Evolutionary conservation across 2,329 filamentous ascomycete species (phyloP).

Genomic region (Calonectria multiphialidica): DNA sequence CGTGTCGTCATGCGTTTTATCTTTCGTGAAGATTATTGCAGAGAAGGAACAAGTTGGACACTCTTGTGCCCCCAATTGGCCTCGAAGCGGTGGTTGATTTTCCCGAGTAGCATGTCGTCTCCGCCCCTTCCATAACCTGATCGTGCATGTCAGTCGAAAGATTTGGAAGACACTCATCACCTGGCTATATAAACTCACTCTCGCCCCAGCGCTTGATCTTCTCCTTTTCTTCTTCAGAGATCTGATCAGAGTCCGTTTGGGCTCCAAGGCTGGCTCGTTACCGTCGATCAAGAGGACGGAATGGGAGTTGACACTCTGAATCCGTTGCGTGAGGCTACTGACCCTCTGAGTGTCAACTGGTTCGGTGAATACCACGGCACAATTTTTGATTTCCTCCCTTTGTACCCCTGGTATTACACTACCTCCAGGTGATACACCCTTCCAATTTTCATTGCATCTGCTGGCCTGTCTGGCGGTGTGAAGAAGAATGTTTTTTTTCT

Average conservation of each 20-base stretch:
- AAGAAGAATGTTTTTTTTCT: slow-evolving; percentile 6
- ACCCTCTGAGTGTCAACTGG: neutral
- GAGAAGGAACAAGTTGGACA: neutral
- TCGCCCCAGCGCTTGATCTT: neutral
- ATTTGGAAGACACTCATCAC: neutral
- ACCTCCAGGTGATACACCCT: neutral
- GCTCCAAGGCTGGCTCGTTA: neutral
- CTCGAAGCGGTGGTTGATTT: no score
- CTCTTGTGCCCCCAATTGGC: no score
- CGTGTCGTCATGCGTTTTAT: neutral
- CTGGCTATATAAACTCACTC: neutral
- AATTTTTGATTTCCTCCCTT: neutral
- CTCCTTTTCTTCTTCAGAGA: neutral
- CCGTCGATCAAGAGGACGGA: neutral
- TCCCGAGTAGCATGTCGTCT: neutral
- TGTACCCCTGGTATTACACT: neutral
- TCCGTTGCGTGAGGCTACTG: neutral
- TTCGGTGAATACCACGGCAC: neutral
- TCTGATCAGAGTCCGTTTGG: no score
- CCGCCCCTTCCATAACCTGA: neutral
- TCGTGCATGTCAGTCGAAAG: neutral
- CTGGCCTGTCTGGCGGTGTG: neutral
- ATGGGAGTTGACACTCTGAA: neutral
- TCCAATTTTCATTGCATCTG: slow-evolving; percentile 5
- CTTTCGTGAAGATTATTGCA: neutral